Evolutionary conservation across 495 filamentous ascomycete species (phyloP).

Genomic region (Hyaloscypha hepaticicola): DNA sequence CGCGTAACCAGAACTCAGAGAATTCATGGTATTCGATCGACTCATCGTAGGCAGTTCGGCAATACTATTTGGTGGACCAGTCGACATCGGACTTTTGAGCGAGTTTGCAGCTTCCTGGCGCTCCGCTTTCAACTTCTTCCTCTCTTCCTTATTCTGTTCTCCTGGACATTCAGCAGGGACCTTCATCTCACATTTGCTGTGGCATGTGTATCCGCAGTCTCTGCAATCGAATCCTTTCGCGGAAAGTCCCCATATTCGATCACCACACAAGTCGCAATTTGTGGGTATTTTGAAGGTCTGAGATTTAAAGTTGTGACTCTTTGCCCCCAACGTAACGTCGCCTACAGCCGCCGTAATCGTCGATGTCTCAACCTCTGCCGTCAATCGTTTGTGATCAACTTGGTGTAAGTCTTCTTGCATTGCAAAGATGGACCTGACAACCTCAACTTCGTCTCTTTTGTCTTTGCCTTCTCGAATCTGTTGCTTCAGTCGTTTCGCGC

Average conservation of each 20-base stretch:
- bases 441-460: constrained; percentile 76
- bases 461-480: constrained; percentile 77
- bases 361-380: constrained; percentile 86
- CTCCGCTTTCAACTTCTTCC: constrained; percentile 84
- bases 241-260: constrained; percentile 93
- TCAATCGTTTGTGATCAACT: constrained; percentile 79
- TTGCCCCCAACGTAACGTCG: constrained; percentile 85
- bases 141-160: constrained; percentile 88
- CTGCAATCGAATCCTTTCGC: constrained; percentile 95
- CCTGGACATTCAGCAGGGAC: constrained; percentile 94
- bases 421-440: constrained; percentile 72
- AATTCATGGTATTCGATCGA: constrained; percentile 90
- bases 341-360: constrained; percentile 85
- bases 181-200: constrained; percentile 99
- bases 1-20: constrained; percentile 84
- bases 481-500: constrained; percentile 66
- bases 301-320: constrained; percentile 93
- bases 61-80: constrained; percentile 30
- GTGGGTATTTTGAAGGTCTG: constrained; percentile 99
- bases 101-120: constrained; percentile 76
- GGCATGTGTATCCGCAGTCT: constrained; percentile 96
- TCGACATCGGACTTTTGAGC: constrained; percentile 41
- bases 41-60: constrained; percentile 59
- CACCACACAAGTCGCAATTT: constrained; percentile 94
- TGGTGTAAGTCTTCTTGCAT: constrained; percentile 83